Evolutionary conservation across 768 basidiomycete species (phyloP), one percentile per base, ranked within the genome.

Genomic region (Naganishia vaughanmartiniae): DNA sequence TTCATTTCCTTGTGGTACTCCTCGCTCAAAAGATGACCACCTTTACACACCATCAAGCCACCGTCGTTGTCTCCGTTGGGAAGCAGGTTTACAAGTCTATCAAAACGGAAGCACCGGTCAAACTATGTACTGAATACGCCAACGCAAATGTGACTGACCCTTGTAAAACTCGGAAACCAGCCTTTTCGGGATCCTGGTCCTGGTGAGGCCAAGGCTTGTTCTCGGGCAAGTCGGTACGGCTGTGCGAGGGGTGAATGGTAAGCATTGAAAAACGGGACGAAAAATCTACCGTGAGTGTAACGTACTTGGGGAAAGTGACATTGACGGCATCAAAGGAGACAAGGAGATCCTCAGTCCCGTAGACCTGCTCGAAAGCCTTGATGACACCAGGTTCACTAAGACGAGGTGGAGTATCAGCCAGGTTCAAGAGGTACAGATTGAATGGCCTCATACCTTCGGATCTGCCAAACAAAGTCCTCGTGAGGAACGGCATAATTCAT

Each of bases 281-380:
- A 28, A 4, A 6, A 42, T 31, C 21, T 26, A 39, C 4, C 10
- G 33, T 66, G 48, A 45, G 39, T 21, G 24, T 15, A 9, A 24
- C 28, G 12, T 19, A 42, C 36, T 51, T 31, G 30, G 65, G 30
- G 21, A 54, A 54, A 28, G 54, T 54, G n/a, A 54, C 54, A 17
- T 54, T 54, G 54, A 54, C 21, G 12, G 54, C 70, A 39, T 74
- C 76, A 63, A 75, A 76, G 2, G 76, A 77, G 12, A 72, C 58
- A 63, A 80, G 70, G 33, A 80, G 71, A 54, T 78, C 67, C 28
- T 77, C 66, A 31, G 79, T 80, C 24, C 75, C 75, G 75, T 77
- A 80, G 24, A 78, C 54, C 51, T 74, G 75, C 19, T 74, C 74
- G 58, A 80, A 80, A 1, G 77, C 76, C 17, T 66, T 70, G n/a